These are phyloP conservation scores for Kodamaea fungicola DNA, from an alignment of 1,139 yeast genomes.

Conservation along the genomic window DNA sequence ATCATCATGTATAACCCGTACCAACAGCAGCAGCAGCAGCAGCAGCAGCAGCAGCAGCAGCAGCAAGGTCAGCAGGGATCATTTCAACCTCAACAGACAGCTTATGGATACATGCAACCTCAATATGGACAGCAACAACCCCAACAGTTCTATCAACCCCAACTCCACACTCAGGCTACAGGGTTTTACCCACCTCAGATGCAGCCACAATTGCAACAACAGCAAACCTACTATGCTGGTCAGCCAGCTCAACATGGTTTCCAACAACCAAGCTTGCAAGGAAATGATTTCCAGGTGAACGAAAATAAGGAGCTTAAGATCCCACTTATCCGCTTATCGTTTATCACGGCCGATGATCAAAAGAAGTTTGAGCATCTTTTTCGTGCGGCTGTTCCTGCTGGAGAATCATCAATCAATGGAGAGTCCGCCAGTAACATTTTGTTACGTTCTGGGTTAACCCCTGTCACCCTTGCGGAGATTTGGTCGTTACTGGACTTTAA, in stretches of 20 bases:
- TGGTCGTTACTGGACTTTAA: constrained; percentile 91
- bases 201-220: constrained; percentile 17
- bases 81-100: constrained; percentile 28
- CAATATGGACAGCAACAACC: constrained; percentile 14
- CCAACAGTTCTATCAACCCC: constrained; percentile 16
- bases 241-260: constrained; percentile 20
- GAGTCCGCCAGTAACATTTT: constrained; percentile 76
- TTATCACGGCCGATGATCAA: constrained; percentile 83
- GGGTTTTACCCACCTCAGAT: constrained; percentile 21
- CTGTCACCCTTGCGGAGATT: constrained; percentile 76
- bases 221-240: constrained; percentile 2
- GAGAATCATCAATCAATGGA: constrained; percentile 75
- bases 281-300: constrained; percentile 33
- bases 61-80: constrained; percentile 18
- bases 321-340: constrained; percentile 72
- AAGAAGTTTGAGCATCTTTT: constrained; percentile 80
- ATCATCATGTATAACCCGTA: constrained; percentile 42
- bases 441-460: constrained; percentile 73
- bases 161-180: constrained; percentile 17
- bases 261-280: constrained; percentile 15
- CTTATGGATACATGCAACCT: constrained; percentile 19
- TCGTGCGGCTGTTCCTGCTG: constrained; percentile 69
- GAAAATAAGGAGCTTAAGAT: constrained; percentile 47
- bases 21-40: constrained; percentile 26
- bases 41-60: constrained; percentile 16